These are phyloP conservation scores for Dryas alaskensis DNA, from an alignment of 306 rosid species.

Conservation along the genomic window DNA sequence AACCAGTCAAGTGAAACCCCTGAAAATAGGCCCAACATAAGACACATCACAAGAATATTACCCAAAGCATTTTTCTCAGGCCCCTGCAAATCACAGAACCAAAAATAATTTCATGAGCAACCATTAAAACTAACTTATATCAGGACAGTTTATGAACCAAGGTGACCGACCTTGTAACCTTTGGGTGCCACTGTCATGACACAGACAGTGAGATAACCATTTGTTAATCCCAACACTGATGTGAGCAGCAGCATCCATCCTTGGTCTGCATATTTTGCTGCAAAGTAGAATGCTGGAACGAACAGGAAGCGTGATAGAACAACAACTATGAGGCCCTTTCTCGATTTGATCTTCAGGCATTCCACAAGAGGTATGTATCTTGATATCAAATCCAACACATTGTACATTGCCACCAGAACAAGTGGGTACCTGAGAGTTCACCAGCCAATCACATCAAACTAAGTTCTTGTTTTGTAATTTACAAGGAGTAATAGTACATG, in stretches of 20 bases:
- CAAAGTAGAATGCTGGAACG: constrained; percentile 74
- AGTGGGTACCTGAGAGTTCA: constrained; percentile 63
- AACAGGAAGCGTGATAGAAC: constrained; percentile 49
- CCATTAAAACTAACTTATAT: neutral
- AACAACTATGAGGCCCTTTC: constrained; percentile 54
- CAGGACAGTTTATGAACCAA: constrained; percentile 6
- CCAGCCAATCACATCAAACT: neutral
- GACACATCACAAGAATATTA: constrained; percentile 62
- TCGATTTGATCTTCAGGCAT: constrained; percentile 63
- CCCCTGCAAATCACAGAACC: constrained; percentile 43
- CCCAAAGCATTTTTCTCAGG: constrained; percentile 96
- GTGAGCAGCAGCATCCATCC: constrained; percentile 82
- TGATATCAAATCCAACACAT: constrained; percentile 50
- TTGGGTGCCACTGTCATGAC: constrained; percentile 70
- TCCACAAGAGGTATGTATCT: constrained; percentile 65
- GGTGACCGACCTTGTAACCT: constrained; percentile 59
- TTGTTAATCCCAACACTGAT: constrained; percentile 67
- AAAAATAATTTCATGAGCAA: neutral
- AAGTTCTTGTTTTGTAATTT: neutral
- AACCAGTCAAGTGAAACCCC: constrained; percentile 82
- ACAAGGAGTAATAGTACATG: neutral
- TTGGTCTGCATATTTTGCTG: constrained; percentile 76
- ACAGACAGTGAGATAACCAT: constrained; percentile 82
- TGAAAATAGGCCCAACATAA: constrained; percentile 52
- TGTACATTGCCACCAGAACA: constrained; percentile 66